Evolutionary conservation across 2,329 filamentous ascomycete genomes (phyloP), one percentile per base, ranked within the genome.

Genomic region (Apiospora malaysiana): DNA sequence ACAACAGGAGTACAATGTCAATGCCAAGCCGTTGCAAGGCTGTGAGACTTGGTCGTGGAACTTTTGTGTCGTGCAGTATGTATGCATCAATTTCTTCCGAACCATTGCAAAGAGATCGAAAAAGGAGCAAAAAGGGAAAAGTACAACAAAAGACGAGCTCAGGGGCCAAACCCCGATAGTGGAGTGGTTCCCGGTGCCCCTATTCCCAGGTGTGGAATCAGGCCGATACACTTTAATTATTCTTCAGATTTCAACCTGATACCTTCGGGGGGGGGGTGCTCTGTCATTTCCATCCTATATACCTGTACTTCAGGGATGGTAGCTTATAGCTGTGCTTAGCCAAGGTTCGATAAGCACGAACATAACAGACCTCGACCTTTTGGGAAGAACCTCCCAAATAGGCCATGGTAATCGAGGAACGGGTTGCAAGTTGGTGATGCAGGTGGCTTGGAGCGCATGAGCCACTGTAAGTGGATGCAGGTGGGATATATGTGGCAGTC

Each of bases 401-500:
- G 56, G 32, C 37, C 56, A 21, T 63, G 32, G 21, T 32, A 40
- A 40, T 23, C 18, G 40, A 37, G 27, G 56, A 40, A 14, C n/a
- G 56, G 18, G 56, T 23, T 12, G 32, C n/a, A 32, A 9, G 56
- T 23, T 12, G 32, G 56, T 47, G 45, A 8, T 63, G 56, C 27
- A 40, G 56, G 56, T 63, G 56, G 56, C 56, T 63, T 63, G 56
- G 56, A 40, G 32, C 18, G 32, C 32, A 37, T 63, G 56, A 63
- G 32, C 56, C 32, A 63, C 56, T 63, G 32, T 5, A n/a, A 40
- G 8, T 37, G 27, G 49, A 5, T 40, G 32, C 18, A 5, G 32
- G 32, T 40, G 56, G 56, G 18, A 63, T 37, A 63, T 63, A 63
- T n/a, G 56, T 40, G 27, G 56, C 32, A 40, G 51, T 14, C 18